Evolutionary conservation across 2,329 filamentous ascomycete genomes (phyloP).

Genomic region (Phoma sp.): DNA sequence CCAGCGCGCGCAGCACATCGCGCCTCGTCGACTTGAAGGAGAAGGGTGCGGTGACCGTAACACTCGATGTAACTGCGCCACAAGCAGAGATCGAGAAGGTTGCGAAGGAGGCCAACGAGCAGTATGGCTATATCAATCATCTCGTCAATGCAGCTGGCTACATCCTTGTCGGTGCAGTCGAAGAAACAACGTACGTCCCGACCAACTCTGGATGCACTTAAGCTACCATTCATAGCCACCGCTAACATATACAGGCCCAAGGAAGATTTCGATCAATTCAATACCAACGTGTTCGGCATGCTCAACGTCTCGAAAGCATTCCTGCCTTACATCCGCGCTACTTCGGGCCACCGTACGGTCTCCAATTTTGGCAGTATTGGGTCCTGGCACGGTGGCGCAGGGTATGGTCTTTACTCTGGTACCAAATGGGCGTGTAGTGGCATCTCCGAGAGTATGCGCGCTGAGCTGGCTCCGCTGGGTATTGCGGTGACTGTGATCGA

Average conservation of each 20-base stretch:
- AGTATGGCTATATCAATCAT: slow-evolving; percentile 54
- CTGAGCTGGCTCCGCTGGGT: slow-evolving; percentile 55
- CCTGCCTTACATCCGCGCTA: slow-evolving; percentile 57
- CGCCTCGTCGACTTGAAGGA: slow-evolving; percentile 46
- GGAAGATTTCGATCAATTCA: slow-evolving; percentile 55
- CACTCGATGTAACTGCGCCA: slow-evolving; percentile 53
- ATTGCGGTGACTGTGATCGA: slow-evolving; percentile 58
- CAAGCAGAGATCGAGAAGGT: slow-evolving; percentile 45
- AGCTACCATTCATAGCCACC: too few species aligned
- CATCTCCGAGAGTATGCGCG: slow-evolving; percentile 53
- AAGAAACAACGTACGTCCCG: slow-evolving; percentile 51
- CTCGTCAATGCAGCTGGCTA: slow-evolving; percentile 59
- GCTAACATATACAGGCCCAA: slow-evolving; percentile 43
- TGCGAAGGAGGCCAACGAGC: slow-evolving; percentile 48
- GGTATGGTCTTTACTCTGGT: slow-evolving; percentile 55
- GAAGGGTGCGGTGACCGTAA: slow-evolving; percentile 45
- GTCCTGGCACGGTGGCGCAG: slow-evolving; percentile 50
- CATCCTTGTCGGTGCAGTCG: slow-evolving; percentile 54
- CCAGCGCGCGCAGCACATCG: slow-evolving; percentile 53
- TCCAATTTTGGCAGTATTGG: slow-evolving; percentile 59
- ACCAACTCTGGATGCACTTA: background rate
- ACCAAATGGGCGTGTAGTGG: slow-evolving; percentile 57
- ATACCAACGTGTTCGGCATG: slow-evolving; percentile 63
- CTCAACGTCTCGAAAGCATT: slow-evolving; percentile 59
- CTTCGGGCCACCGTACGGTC: slow-evolving; percentile 51